Conservation (phyloP, 208 protist species). For the Trypanosomatidae sp. region DNA sequence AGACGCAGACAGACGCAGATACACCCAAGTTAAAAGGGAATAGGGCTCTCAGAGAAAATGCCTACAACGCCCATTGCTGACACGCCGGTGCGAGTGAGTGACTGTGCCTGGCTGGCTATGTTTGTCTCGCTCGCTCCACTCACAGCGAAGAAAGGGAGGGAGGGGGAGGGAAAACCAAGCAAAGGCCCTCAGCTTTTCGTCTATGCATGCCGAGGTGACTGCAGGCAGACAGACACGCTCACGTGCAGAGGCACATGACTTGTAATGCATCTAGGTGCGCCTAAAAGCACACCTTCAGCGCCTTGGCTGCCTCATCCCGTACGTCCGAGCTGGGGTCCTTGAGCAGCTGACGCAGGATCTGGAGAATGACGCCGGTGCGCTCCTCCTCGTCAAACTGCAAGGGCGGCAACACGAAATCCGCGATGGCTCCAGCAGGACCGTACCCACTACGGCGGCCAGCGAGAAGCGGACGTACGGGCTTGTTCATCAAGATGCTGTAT, state of each 20-base stretch:
- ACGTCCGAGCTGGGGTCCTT: conserved; percentile 73
- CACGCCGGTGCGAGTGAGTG: background rate
- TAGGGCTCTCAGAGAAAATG: background rate
- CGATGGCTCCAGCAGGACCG: background rate
- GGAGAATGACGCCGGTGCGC: conserved; percentile 66
- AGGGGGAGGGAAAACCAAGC: background rate
- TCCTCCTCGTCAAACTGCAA: conserved; percentile 61
- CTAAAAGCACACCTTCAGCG: conserved; percentile 76
- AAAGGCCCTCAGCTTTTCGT: background rate
- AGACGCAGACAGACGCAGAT: background rate
- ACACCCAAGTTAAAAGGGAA: background rate
- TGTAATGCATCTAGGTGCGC: background rate
- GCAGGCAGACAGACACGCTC: background rate
- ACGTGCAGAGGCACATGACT: background rate
- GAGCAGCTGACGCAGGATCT: conserved; percentile 66
- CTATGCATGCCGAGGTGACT: background rate
- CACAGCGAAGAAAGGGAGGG: background rate
- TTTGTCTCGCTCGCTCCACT: background rate
- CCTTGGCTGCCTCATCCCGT: conserved; percentile 75
- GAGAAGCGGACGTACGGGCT: background rate
- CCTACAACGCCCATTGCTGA: no score
- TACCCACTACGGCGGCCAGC: background rate
- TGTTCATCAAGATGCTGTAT: conserved; percentile 37
- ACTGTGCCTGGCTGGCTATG: background rate
- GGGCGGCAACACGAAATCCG: conserved; percentile 12